Base-by-base conservation (phyloP, 208 protist species). In the Trypanosoma vivax region DNA sequence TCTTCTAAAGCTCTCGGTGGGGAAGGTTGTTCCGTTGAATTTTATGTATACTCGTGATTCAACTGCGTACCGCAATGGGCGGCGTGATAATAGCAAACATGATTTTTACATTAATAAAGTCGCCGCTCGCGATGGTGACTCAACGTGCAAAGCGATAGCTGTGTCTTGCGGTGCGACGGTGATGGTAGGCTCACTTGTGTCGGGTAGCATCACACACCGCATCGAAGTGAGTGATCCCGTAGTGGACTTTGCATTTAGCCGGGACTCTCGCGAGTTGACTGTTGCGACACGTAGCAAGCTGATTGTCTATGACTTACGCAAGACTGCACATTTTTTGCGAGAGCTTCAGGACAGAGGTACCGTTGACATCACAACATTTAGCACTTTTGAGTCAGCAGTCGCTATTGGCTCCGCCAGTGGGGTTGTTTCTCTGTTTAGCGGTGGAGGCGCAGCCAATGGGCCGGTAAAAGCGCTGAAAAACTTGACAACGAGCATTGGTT, bases 271-370 rank as follows among this genome's bases (percentile, higher is more conserved):
- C 9, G 74, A 89, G 53, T 31, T 94, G 6, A 71, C 67, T 11
- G 53, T 91, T 39, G 82, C 87, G 2, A 73, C 73, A 4, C 75
- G 70, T 27, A 76, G 76, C 37, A 75, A 69, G 40, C 56, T 94
- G 18, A 57, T 60, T 2, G 57, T 94, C 7, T 94, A 90, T 53
- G 87, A 94, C 38, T 56, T 94, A 2, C 87, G 87, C 43, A 82
- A 82, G 57, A 76, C 65, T 1, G 75, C 69, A 14, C 73, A 65
- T 18, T 79, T 83, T 48, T 56, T 82, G 14, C 72, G 70, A 24
- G 67, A 73, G 33, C 48, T 86, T 37, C 57, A 55, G 5, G 80
- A 94, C 50, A 70, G 79, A 6, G 87, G 75, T 4, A 73, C 73
- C 1, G 50, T 90, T 28, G 59, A 68, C 28, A 74, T 94, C 31